phyloP scores from a whole-genome alignment of 805 yeast genomes.

The Candida peoriensis region DNA sequence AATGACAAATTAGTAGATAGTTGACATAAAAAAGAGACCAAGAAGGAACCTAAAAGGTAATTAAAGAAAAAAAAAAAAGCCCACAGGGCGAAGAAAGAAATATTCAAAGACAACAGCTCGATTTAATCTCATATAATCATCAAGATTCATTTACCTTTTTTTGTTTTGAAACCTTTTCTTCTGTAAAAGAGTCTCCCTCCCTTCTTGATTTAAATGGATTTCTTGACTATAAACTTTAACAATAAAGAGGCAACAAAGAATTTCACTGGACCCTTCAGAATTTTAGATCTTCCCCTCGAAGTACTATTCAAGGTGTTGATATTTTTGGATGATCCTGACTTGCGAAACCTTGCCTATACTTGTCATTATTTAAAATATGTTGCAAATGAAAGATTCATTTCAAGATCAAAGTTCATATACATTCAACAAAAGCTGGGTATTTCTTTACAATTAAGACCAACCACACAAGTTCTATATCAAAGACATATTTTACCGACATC shows the following conservation, averaged over 20 bases:
- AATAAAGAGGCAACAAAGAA: conserved; percentile 6
- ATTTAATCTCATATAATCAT: too few relatives aligned
- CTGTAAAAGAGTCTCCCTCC: too few relatives aligned
- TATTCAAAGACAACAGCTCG: too few relatives aligned
- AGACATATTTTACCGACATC: conserved; percentile 16
- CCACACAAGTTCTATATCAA: conserved; percentile 9
- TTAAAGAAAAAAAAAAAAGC: too few relatives aligned
- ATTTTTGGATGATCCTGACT: conserved; percentile 22
- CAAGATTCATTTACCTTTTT: too few relatives aligned
- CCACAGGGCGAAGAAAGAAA: too few relatives aligned
- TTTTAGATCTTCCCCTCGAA: conserved; percentile 22
- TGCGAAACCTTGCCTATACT: conserved; percentile 11
- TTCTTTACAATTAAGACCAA: conserved; percentile 14
- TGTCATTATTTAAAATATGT: conserved; percentile 15
- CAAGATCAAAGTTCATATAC: conserved; percentile 18
- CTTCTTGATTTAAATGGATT: conserved; percentile 17
- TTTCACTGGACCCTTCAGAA: conserved; percentile 15
- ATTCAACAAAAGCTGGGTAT: conserved; percentile 17
- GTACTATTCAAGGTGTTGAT: conserved; percentile 18
- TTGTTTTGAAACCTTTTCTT: too few relatives aligned
- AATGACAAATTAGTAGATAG: too few relatives aligned
- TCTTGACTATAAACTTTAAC: conserved; percentile 19
- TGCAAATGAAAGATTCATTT: conserved; percentile 18
- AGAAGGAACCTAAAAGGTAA: too few relatives aligned
- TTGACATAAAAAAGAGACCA: too few relatives aligned